phyloP scores from a whole-genome alignment of 805 yeast genomes.

The Candida jianshihensis region DNA sequence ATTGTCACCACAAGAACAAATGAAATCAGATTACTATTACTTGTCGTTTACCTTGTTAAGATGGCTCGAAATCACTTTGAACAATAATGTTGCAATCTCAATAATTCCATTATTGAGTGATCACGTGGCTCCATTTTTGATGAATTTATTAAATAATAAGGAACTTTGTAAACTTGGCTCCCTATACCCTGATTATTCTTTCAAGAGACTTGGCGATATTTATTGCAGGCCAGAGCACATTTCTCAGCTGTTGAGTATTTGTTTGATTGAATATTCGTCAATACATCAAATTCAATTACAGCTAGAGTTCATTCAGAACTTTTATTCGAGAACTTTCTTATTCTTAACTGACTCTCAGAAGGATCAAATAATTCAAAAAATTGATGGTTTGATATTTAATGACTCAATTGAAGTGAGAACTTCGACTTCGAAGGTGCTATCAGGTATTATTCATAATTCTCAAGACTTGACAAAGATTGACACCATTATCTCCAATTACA shows the following conservation, averaged over 20 bases:
- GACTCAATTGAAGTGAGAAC: constrained; percentile 70
- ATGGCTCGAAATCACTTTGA: constrained; percentile 49
- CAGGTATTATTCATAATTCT: constrained; percentile 63
- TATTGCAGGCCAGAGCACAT: constrained; percentile 38
- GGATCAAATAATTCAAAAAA: constrained; percentile 40
- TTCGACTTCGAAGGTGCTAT: constrained; percentile 63
- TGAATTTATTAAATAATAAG: constrained; percentile 56
- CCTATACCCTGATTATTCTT: constrained; percentile 44
- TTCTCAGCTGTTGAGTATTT: constrained; percentile 35
- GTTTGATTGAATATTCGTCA: constrained; percentile 31
- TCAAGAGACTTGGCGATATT: constrained; percentile 39
- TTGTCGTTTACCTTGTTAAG: constrained; percentile 57
- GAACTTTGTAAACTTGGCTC: constrained; percentile 74
- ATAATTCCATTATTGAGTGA: constrained; percentile 44
- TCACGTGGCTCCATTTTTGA: constrained; percentile 61
- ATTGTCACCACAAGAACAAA: constrained; percentile 46
- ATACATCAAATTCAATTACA: constrained; percentile 61
- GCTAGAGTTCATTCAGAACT: constrained; percentile 62
- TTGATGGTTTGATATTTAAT: constrained; percentile 49
- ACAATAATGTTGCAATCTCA: constrained; percentile 45
- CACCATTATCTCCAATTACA: constrained; percentile 29
- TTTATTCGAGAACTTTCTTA: constrained; percentile 64
- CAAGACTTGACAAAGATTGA: constrained; percentile 35
- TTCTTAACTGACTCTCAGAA: constrained; percentile 43
- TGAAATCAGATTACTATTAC: constrained; percentile 55